Evolutionary conservation across 768 basidiomycete species (phyloP), one percentile per base, ranked within the genome.

Genomic region (Hortiboletus campestris): DNA sequence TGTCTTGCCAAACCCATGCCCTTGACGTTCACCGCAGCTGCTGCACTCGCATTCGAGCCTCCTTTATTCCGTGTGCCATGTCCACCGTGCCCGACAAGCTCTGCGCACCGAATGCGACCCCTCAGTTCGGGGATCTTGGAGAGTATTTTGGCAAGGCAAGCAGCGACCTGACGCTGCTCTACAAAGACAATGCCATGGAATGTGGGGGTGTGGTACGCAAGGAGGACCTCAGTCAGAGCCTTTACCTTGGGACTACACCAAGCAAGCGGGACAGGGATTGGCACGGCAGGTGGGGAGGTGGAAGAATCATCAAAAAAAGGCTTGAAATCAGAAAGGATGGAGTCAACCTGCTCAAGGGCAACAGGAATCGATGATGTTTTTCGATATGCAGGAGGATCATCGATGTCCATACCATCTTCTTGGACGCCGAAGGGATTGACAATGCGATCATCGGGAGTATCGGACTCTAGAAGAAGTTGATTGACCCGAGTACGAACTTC

Each of bases 181-280:
- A 92, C 91, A 67, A 96, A 96, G 42, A 95, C 78, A 58, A 95
- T 94, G 19, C 83, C 84, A 63, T 93, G 91, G 64, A 94, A 91
- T 14, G 78, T 70, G 2, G 68, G 62, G 13, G 78, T 78, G 47
- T 80, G 72, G 63, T 85, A 78, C 34, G 75, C 75, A 32, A 81
- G 71, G 25, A 95, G 77, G 45, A 87, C 72, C 19, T 84, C 80
- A 16, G 86, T 75, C 35, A 95, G 79, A 4, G 73, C 75, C 45
- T 75, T 75, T 43, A 95, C 70, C 69, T 94, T 92, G 3, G 87
- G 89, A 9, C 88, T 82, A 61, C 84, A 85, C 84, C 88, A 89
- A 22, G 76, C 72, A n/a, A 85, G 71, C 4, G 75, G 69, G 19
- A 87, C 68, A 5, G 75, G 57, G 16, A 76, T 65, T 20, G 80